Conservation (phyloP, 2,329 filamentous ascomycete species). For the Colletotrichum graminicola region DNA sequence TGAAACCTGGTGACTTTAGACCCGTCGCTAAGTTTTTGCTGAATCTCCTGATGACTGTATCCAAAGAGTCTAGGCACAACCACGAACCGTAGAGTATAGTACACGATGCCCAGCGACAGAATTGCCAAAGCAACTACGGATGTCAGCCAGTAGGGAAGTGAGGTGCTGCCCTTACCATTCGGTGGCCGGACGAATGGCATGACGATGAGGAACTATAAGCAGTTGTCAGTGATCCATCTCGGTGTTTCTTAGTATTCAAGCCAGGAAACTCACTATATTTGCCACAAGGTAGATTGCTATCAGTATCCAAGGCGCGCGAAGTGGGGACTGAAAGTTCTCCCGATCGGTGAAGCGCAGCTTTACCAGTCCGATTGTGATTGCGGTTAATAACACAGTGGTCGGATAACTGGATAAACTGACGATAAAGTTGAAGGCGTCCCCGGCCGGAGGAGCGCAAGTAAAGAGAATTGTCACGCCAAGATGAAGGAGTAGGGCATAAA, state of each 20-base stretch:
- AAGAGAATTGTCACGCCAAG: conserved; percentile 44
- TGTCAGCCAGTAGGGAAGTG: conserved; percentile 34
- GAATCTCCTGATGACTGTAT: conserved; percentile 23
- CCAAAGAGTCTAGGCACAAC: conserved; percentile 11
- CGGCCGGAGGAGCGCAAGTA: conserved; percentile 45
- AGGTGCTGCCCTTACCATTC: conserved; percentile 34
- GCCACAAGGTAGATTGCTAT: conserved; percentile 21
- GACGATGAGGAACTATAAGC: conserved; percentile 23
- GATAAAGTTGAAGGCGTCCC: conserved; percentile 45
- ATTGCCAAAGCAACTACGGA: conserved; percentile 33
- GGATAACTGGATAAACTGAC: conserved; percentile 45
- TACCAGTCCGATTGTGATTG: conserved; percentile 43
- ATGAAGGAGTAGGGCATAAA: conserved; percentile 42
- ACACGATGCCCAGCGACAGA: conserved; percentile 27
- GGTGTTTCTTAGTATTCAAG: neutral
- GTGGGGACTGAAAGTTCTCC: conserved; percentile 41
- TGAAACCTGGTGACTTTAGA: conserved; percentile 35
- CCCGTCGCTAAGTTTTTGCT: conserved; percentile 36
- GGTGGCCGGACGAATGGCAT: conserved; percentile 37
- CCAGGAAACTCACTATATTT: conserved; percentile 12
- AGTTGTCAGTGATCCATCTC: neutral
- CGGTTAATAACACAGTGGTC: conserved; percentile 39
- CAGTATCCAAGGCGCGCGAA: conserved; percentile 42
- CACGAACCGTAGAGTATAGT: conserved; percentile 25
- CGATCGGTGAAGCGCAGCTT: conserved; percentile 43